phyloP scores from a whole-genome alignment of 78 protist species.

The Guillardia theta region DNA sequence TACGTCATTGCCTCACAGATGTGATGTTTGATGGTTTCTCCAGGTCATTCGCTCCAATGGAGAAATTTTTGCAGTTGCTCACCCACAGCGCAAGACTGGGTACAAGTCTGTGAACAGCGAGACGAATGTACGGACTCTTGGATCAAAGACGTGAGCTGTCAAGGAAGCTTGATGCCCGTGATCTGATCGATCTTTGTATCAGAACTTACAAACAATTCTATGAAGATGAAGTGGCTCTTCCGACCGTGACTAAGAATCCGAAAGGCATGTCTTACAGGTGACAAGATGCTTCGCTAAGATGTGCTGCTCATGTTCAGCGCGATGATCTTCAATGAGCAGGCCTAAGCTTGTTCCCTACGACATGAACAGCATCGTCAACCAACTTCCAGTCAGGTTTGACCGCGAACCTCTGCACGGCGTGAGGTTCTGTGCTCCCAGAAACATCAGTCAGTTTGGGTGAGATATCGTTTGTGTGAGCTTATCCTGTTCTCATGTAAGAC shows the following conservation, averaged over 20 bases:
- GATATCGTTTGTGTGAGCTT: neutral
- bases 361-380: neutral
- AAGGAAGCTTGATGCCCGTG: neutral
- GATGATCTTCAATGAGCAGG: neutral
- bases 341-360: constrained; percentile 29
- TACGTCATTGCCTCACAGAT: neutral
- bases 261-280: neutral
- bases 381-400: constrained; percentile 1
- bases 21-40: neutral
- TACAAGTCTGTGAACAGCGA: constrained; percentile 27
- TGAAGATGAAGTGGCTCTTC: constrained; percentile 7
- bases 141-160: neutral
- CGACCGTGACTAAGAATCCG: constrained; percentile 5
- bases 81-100: neutral
- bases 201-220: neutral
- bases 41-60: constrained; percentile 17
- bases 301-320: neutral
- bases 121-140: neutral
- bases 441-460: constrained; percentile 11
- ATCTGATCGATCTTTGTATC: neutral
- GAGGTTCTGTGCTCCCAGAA: constrained; percentile 20
- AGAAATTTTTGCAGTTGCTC: constrained; percentile 10
- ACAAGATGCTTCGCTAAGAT: neutral
- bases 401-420: neutral
- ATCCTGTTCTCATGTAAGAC: neutral